Percentiles rank a stretch among this genome's conserved stretches.
Evolutionary conservation across 305 asterid species (phyloP).

Genomic region (Andrographis paniculata): DNA sequence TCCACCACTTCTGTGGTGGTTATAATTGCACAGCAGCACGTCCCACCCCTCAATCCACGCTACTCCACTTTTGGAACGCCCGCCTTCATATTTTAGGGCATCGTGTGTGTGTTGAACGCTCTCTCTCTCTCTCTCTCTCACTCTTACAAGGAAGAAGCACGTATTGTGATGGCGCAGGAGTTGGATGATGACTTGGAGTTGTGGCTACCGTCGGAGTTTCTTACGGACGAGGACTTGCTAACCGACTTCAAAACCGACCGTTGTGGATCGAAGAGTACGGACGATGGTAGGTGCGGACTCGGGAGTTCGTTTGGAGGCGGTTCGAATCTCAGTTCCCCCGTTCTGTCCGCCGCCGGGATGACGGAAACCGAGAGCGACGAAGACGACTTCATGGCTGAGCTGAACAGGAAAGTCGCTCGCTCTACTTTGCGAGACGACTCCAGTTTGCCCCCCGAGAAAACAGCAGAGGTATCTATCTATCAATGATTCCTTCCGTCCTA

Average conservation of each 20-base stretch:
- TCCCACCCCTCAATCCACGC: no score
- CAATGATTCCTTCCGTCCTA: background rate
- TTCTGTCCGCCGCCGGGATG: constrained; percentile 27
- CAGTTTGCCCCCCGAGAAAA: constrained; percentile 1
- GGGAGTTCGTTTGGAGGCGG: constrained; percentile 17
- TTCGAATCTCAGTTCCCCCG: constrained; percentile 44
- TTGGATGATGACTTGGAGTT: constrained; percentile 30
- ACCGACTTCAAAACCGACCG: constrained; percentile 16
- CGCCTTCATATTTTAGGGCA: no score
- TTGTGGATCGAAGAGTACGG: background rate
- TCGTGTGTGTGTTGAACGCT: no score
- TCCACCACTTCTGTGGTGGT: no score
- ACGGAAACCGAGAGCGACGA: constrained; percentile 43
- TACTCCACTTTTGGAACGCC: no score
- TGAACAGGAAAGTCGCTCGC: constrained; percentile 26
- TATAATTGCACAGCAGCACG: no score
- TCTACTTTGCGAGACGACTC: constrained; percentile 14
- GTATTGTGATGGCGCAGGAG: constrained; percentile 28
- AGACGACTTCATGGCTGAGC: constrained; percentile 31
- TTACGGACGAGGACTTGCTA: constrained; percentile 37
- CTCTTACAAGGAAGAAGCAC: no score
- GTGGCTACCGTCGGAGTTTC: constrained; percentile 45
- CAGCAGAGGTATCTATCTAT: constrained; percentile 1
- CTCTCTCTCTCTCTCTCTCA: no score
- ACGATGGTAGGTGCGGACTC: constrained; percentile 18